phyloP scores from a whole-genome alignment of 2,329 filamentous ascomycete species.

The Pseudocercospora macadamiae region DNA sequence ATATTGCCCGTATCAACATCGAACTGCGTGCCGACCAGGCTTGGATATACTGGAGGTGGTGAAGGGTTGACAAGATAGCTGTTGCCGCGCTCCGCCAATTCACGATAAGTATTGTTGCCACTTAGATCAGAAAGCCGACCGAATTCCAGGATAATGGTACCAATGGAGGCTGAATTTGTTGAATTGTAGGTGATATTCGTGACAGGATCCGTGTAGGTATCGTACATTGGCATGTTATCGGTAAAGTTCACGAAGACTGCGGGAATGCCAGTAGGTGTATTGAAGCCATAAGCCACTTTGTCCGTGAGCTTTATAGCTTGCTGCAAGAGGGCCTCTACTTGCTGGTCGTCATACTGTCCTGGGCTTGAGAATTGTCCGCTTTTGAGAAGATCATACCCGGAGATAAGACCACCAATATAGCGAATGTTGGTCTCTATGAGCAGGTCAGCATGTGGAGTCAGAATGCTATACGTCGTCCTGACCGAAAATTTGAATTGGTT shows the following conservation, averaged over 20 bases:
- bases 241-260: slow-evolving; percentile 24
- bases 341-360: slow-evolving; percentile 14
- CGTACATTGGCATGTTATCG: slow-evolving; percentile 30
- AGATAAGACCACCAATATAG: slow-evolving; percentile 30
- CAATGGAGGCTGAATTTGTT: slow-evolving; percentile 24
- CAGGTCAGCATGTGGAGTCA: neutral
- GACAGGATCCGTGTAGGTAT: slow-evolving; percentile 12
- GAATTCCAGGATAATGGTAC: slow-evolving; percentile 32
- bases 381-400: slow-evolving; percentile 29
- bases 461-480: neutral
- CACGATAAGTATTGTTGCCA: slow-evolving; percentile 23
- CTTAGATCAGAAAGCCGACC: slow-evolving; percentile 32
- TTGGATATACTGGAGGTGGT: slow-evolving; percentile 28
- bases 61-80: slow-evolving; percentile 17
- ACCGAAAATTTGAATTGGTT: slow-evolving; percentile 21
- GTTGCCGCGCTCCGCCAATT: slow-evolving; percentile 18
- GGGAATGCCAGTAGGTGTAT: slow-evolving; percentile 27
- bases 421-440: slow-evolving; percentile 27
- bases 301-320: slow-evolving; percentile 28
- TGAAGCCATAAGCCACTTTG: slow-evolving; percentile 28
- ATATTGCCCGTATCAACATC: slow-evolving; percentile 31
- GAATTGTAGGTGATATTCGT: slow-evolving; percentile 32
- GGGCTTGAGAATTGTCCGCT: slow-evolving; percentile 24
- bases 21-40: slow-evolving; percentile 34
- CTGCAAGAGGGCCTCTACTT: slow-evolving; percentile 23